phyloP scores from a whole-genome alignment of 352 stramenopile species.

The Plasmopara viticola region DNA sequence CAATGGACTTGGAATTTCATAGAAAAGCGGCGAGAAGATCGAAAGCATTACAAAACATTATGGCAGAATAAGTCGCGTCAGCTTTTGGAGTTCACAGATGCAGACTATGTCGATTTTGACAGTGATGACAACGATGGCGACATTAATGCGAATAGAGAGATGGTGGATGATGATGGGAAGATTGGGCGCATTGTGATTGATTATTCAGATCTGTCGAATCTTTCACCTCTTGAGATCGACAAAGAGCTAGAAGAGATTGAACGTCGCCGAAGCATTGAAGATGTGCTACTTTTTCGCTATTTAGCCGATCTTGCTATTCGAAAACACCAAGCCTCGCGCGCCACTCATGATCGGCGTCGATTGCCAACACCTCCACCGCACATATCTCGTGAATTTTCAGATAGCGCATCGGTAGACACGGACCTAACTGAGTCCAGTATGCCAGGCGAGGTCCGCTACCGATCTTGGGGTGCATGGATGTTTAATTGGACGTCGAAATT shows the following conservation, averaged over 20 bases:
- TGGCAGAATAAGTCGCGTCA: conserved; percentile 46
- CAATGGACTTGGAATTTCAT: conserved; percentile 82
- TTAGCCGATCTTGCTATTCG: conserved; percentile 53
- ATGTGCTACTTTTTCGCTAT: conserved; percentile 83
- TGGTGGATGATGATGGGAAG: conserved; percentile 10
- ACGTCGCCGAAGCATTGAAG: conserved; percentile 58
- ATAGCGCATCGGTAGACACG: conserved; percentile 77
- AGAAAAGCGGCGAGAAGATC: conserved; percentile 73
- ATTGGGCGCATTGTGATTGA: conserved; percentile 1
- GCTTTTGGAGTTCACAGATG: conserved; percentile 25
- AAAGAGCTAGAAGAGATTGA: conserved; percentile 67
- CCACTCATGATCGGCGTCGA: conserved; percentile 15
- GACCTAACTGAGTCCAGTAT: conserved; percentile 62
- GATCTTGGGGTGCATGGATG: conserved; percentile 80
- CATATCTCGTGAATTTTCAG: conserved; percentile 43
- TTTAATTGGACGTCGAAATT: conserved; percentile 82
- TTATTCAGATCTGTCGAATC: conserved; percentile 10
- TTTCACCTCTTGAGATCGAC: conserved; percentile 26
- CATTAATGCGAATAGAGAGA: conserved; percentile 12
- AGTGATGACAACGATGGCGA: conserved; percentile 61
- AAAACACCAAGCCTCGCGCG: conserved; percentile 22
- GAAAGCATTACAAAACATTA: conserved; percentile 57
- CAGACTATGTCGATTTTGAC: conserved; percentile 38
- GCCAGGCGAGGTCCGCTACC: conserved; percentile 67
- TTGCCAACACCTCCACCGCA: conserved; percentile 40